Conservation (phyloP, 805 yeast species). For the Starmerella stigmatis region DNA sequence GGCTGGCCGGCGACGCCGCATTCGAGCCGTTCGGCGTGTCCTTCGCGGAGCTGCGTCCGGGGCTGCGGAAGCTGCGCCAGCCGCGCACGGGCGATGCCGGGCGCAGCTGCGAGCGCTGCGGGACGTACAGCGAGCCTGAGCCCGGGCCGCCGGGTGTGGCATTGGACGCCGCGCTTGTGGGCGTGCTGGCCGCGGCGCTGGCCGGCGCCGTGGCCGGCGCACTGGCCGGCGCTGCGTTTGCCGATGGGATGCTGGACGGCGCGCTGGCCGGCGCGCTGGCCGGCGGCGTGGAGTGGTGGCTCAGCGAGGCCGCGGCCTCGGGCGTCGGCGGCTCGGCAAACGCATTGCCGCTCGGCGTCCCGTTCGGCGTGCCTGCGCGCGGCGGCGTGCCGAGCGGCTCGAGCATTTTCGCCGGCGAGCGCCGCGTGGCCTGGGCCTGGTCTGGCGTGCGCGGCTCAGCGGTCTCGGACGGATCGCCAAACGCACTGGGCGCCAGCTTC, state of each 20-base stretch:
- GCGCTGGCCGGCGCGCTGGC: background rate
- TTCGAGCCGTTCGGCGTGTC: background rate
- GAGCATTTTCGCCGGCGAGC: background rate
- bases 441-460: constrained; percentile 1
- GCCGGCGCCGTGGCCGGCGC: background rate
- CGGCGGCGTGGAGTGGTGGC: constrained; percentile 3
- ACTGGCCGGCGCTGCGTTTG: background rate
- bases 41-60: background rate
- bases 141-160: no score
- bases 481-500: constrained; percentile 18
- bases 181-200: background rate
- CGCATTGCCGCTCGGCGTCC: background rate
- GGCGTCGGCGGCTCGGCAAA: constrained; percentile 7
- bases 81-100: constrained; percentile 16
- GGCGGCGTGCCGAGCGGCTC: constrained; percentile 6
- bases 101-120: constrained; percentile 19
- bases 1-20: constrained; percentile 4
- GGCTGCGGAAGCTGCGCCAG: constrained; percentile 1
- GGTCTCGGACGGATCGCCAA: background rate
- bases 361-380: background rate
- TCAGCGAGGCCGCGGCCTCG: constrained; percentile 3
- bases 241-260: constrained; percentile 4
- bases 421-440: background rate
- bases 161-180: no score
- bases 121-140: constrained; percentile 10